Evolutionary conservation across 257 asterid genomes (phyloP), one percentile per base, ranked within the genome.

Genomic region (Nicotiana knightiana): DNA sequence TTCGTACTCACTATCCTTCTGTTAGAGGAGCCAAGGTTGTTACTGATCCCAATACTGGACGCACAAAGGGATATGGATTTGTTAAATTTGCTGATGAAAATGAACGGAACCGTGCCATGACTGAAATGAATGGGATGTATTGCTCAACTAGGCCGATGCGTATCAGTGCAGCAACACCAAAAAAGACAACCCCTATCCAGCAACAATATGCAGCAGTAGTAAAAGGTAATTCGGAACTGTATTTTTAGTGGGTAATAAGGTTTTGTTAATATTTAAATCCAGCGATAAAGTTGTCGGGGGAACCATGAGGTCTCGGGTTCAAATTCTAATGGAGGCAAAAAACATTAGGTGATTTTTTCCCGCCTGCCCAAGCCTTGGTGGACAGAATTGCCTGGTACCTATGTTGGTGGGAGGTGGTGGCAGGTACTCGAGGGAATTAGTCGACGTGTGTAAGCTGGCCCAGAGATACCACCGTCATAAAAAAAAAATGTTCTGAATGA

Each of bases 11-110:
- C 83, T 96, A 94, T 88, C 87, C 93, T 5, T 96, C 99, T 3
- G 99, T 96, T 76, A 92, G 97, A 86, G 98, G 99, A 75, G 99
- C 99, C 17, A 96, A 96, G 89, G 98, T 96, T 32, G 99, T 96
- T 81, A 94, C 94, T 37, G 99, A 96, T 92, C 96, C 99, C n/a
- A 92, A 88, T 84, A 96, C 99, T 12, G 98, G 98, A 76, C 93
- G 98, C n/a, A 88, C 99, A 17, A 94, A 96, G 88, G 99, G 99
- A 35, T 96, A 96, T 82, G 98, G 99, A 12, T 96, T 96, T 90
- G 99, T 96, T 83, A 96, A 96, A 88, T 96, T 96, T 89, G 97
- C 93, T 39, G 98, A 96, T 81, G 99, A 96, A 86, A 77, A 79
- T 2, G 99, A 96, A 86, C 87, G 98, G 88, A 96, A 96, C 81